Conservation (phyloP, 2,329 filamentous ascomycete species). For the Canariomyces notabilis region DNA sequence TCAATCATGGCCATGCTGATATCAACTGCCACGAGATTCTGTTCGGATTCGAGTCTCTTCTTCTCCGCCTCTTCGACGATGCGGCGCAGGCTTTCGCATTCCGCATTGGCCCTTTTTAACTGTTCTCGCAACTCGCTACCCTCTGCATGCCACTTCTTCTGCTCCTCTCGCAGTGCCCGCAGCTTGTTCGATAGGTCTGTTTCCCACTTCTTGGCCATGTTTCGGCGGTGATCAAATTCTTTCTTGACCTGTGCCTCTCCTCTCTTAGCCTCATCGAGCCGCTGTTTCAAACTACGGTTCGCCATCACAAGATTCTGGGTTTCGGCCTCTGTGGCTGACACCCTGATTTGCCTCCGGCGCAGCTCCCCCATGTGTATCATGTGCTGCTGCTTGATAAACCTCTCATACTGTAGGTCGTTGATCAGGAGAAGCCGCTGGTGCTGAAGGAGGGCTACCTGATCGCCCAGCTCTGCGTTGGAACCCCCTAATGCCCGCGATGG, state of each 20-base stretch:
- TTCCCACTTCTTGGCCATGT: slow-evolving; percentile 74
- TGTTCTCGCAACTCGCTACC: slow-evolving; percentile 53
- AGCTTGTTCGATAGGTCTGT: slow-evolving; percentile 64
- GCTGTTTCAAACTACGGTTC: slow-evolving; percentile 67
- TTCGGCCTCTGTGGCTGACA: slow-evolving; percentile 75
- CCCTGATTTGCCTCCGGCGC: slow-evolving; percentile 66
- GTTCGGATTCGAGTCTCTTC: slow-evolving; percentile 58
- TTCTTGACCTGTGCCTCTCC: slow-evolving; percentile 64
- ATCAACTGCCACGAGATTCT: slow-evolving; percentile 60
- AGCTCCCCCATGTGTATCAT: slow-evolving; percentile 75
- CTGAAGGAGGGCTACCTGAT: slow-evolving; percentile 54
- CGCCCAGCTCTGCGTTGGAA: slow-evolving; percentile 31
- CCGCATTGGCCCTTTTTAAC: slow-evolving; percentile 51
- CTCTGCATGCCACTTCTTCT: slow-evolving; percentile 58
- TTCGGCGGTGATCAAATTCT: slow-evolving; percentile 66
- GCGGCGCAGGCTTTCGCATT: slow-evolving; percentile 59
- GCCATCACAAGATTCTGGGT: slow-evolving; percentile 75
- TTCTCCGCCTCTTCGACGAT: slow-evolving; percentile 66
- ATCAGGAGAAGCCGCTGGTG: slow-evolving; percentile 70
- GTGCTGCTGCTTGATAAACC: slow-evolving; percentile 79
- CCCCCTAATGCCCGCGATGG: slow-evolving; percentile 27
- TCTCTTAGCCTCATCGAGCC: slow-evolving; percentile 68
- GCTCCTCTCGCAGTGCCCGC: slow-evolving; percentile 61
- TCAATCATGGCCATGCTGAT: slow-evolving; percentile 57
- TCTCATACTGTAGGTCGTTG: slow-evolving; percentile 78